Percentiles rank a stretch among this genome's conserved stretches.
Evolutionary conservation across 1,284 basidiomycete species (phyloP).

Genomic region (Ustilago crameri): DNA sequence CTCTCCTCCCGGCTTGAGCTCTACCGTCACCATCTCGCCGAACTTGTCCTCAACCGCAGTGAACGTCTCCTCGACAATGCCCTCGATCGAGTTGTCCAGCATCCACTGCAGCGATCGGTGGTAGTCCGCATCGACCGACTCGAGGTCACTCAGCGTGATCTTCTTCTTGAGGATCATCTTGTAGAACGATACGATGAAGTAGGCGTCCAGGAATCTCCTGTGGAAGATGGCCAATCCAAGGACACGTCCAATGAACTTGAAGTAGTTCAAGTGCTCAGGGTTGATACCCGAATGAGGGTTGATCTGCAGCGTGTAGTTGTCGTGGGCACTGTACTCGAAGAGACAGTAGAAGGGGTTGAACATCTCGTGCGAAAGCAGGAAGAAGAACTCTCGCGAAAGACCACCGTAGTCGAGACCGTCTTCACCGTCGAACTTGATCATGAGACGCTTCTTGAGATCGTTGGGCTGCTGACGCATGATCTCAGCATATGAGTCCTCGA

Average conservation of each 20-base stretch:
- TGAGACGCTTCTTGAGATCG: conserved; percentile 94
- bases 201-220: conserved; percentile 96
- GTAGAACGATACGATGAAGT: conserved; percentile 99
- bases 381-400: conserved; percentile 99
- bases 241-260: conserved; percentile 97
- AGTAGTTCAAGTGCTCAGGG: conserved; percentile 98
- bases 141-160: conserved; percentile 65
- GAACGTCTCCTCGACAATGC: conserved; percentile 67
- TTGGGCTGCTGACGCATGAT: conserved; percentile 94
- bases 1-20: conserved; percentile 87
- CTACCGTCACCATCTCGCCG: conserved; percentile 92
- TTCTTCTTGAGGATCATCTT: conserved; percentile 80
- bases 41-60: conserved; percentile 90
- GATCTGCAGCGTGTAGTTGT: conserved; percentile 99
- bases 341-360: conserved; percentile 86
- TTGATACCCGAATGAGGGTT: conserved; percentile 97
- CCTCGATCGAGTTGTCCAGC: conserved; percentile 70
- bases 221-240: conserved; percentile 98
- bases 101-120: conserved; percentile 96
- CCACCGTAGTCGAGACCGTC: conserved; percentile 98
- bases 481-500: conserved; percentile 95
- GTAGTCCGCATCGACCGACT: conserved; percentile 71
- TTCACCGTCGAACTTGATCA: conserved; percentile 99
- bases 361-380: conserved; percentile 93
- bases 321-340: conserved; percentile 98